Evolutionary conservation across 2,329 filamentous ascomycete species (phyloP), one percentile per base, ranked within the genome.

Genomic region (Cladophialophora bantiana): DNA sequence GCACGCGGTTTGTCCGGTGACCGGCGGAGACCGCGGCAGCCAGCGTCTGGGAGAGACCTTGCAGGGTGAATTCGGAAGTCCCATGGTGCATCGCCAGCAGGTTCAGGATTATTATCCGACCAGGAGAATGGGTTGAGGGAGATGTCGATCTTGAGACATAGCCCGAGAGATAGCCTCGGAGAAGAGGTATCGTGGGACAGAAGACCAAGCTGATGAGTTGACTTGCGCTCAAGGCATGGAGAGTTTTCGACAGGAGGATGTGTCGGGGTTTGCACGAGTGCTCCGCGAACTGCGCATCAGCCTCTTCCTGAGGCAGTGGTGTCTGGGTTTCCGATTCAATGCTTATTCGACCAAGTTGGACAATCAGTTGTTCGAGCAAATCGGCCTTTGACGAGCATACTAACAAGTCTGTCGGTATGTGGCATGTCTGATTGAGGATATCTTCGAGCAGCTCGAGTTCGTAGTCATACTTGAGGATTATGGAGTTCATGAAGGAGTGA

Each of bases 111-210:
- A 76, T 77, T 62, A 83, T 72, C n/a, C 78, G 72, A n/a, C 64
- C 69, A 18, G 61, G 40, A 65, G 54, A n/a, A 26, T 38, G 7
- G 12, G 38, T n/a, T 80, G 63, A 80, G 75, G 70, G 2, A 77
- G 69, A 18, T 79, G 79, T 66, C 87, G 84, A 31, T 12, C 34
- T n/a, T n/a, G 31, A 38, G 38, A n/a, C 20, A 40, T 64, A 66
- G 59, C 86, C 83, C 50, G 90, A 83, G 18, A 97, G 83, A 73
- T 90, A 92, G 40, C 92, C 92, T 62, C 92, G 89, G 6, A 97
- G 85, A 76, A 91, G 89, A 26, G 90, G 88, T 62, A 95, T 84
- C 2, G 90, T 92, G 0, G 92, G 88, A 62, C 88, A 86, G 78
- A 96, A 97, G 40, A 87, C 80, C 7, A 94, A 78, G 62, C 86